Percentiles rank a stretch among this genome's conserved stretches.
Evolutionary conservation across 495 filamentous ascomycete genomes (phyloP).

Genomic region (Venustampulla echinocandica): DNA sequence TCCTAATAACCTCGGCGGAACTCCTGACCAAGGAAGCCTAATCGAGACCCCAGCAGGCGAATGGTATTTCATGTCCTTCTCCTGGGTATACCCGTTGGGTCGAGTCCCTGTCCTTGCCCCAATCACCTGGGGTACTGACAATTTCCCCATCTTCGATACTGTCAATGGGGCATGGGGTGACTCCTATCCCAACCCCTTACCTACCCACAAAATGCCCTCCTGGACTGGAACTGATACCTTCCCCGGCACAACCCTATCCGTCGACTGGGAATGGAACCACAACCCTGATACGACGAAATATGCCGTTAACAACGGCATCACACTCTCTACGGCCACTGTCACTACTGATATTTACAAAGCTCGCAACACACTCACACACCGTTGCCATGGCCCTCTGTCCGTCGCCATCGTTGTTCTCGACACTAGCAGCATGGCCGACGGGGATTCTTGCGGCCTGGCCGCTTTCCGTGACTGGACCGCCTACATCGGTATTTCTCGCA

Average conservation of each 20-base stretch:
- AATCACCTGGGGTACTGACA: conserved; percentile 38
- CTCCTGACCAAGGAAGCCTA: conserved; percentile 47
- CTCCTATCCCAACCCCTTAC: conserved; percentile 35
- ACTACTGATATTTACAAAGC: conserved; percentile 45
- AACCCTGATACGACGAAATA: conserved; percentile 41
- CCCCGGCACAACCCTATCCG: conserved; percentile 26
- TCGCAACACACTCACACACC: conserved; percentile 48
- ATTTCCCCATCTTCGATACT: conserved; percentile 36
- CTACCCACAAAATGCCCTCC: conserved; percentile 15
- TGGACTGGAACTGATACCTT: conserved; percentile 38
- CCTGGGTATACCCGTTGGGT: conserved; percentile 44
- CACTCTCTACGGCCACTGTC: conserved; percentile 40
- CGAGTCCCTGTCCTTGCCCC: conserved; percentile 51
- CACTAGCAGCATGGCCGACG: conserved; percentile 36
- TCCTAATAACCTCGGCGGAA: conserved; percentile 37
- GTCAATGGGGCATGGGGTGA: conserved; percentile 36
- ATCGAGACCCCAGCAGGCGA: conserved; percentile 41
- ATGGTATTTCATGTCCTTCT: conserved; percentile 54
- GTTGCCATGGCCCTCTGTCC: conserved; percentile 37
- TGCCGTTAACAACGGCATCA: conserved; percentile 22
- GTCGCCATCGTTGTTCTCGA: conserved; percentile 40
- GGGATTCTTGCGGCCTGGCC: conserved; percentile 42
- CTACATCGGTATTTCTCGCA: conserved; percentile 40
- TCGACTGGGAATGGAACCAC: conserved; percentile 55
- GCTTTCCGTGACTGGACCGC: conserved; percentile 43